These are phyloP conservation scores for Monosporozyma unispora DNA, from an alignment of 805 yeast genomes.

Conservation along the genomic window DNA sequence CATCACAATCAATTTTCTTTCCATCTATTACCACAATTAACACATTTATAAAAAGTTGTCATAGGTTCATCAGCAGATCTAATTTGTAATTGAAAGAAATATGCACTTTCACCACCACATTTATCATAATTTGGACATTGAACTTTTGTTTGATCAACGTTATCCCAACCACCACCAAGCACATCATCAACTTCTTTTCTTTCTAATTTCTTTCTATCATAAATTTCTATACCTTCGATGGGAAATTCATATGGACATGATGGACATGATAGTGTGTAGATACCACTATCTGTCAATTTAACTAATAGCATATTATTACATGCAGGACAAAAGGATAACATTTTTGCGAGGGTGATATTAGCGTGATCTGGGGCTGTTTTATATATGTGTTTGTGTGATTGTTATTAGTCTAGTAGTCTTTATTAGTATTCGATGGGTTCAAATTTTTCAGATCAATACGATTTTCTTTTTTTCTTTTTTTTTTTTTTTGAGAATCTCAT, in stretches of 20 bases:
- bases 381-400: not conserved
- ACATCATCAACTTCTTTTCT: conserved; percentile 94
- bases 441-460: not conserved
- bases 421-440: not conserved
- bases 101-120: conserved; percentile 87
- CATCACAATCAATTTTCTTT: conserved; percentile 65
- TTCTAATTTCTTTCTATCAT: conserved; percentile 71
- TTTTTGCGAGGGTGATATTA: conserved; percentile 20
- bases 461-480: not conserved
- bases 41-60: conserved; percentile 97
- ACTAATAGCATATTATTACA: conserved; percentile 84
- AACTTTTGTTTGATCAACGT: conserved; percentile 89
- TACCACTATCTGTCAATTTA: conserved; percentile 48
- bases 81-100: conserved; percentile 92
- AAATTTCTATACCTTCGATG: conserved; percentile 73
- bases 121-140: conserved; percentile 77
- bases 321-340: conserved; percentile 92
- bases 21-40: conserved; percentile 91
- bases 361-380: no score
- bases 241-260: conserved; percentile 96
- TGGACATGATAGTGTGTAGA: conserved; percentile 72
- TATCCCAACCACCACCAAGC: conserved; percentile 97
- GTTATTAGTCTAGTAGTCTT: not conserved
- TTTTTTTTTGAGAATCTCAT: not conserved
- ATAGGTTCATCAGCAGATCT: conserved; percentile 98